Evolutionary conservation across 2,329 filamentous ascomycete genomes (phyloP).

Genomic region (Teratosphaeria zuluensis): DNA sequence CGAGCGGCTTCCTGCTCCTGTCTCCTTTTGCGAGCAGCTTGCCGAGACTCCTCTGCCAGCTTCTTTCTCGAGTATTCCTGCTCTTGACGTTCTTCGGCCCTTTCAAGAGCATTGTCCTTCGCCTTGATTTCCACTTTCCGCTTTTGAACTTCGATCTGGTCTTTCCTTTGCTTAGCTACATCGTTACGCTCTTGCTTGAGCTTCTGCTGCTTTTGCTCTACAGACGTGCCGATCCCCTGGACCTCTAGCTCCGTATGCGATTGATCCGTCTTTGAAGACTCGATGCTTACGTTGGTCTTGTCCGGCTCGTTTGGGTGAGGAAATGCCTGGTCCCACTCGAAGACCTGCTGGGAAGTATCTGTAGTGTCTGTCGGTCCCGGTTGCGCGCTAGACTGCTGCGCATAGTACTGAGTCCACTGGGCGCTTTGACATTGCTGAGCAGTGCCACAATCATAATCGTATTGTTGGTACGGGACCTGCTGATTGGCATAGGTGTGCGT

Average conservation of each 20-base stretch:
- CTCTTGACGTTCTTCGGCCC: neutral
- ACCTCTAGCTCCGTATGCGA: neutral
- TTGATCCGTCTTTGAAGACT: neutral
- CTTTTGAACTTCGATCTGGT: neutral
- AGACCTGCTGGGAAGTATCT: neutral
- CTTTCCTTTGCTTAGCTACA: neutral
- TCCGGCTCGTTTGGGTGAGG: neutral
- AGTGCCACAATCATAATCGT: neutral
- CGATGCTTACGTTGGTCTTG: too few species aligned
- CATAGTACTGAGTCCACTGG: neutral
- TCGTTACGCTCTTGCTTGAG: neutral
- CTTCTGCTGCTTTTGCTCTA: neutral
- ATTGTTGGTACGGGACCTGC: neutral
- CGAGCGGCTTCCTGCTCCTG: neutral
- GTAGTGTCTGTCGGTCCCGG: neutral
- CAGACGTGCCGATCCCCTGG: neutral
- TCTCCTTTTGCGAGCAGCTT: neutral
- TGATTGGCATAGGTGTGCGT: neutral
- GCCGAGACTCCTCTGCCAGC: neutral
- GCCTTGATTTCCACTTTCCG: neutral
- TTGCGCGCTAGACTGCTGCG: neutral
- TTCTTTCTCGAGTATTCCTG: neutral
- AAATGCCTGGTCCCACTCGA: neutral
- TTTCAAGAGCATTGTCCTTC: neutral
- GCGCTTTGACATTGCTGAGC: neutral